These are phyloP conservation scores for Agarophyton chilense DNA, from an alignment of 23 red algal genomes.

Conservation along the genomic window DNA sequence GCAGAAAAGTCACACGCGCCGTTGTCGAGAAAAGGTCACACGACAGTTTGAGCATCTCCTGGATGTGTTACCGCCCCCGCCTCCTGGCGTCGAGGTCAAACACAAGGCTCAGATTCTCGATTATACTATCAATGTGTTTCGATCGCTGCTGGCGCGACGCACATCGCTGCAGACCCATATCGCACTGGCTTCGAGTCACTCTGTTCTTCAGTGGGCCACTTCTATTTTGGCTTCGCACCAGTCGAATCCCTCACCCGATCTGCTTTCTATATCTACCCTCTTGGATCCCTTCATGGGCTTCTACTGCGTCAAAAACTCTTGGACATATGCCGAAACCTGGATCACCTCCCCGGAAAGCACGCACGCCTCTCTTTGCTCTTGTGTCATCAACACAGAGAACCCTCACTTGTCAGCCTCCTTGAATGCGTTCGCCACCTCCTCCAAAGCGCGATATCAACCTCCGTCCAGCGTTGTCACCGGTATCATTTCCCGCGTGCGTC, in stretches of 20 bases:
- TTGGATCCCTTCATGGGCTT: conserved; percentile 46
- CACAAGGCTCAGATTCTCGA: conserved; percentile 84
- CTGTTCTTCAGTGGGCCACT: conserved; percentile 27
- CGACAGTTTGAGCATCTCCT: conserved; percentile 64
- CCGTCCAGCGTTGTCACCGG: conserved; percentile 2
- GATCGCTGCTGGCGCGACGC: conserved; percentile 1
- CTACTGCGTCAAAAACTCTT: conserved; percentile 36
- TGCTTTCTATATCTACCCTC: conserved; percentile 3
- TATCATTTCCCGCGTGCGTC: conserved; percentile 9
- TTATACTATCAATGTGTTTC: conserved; percentile 65
- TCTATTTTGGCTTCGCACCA: background rate
- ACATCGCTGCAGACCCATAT: conserved; percentile 42
- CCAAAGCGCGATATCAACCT: conserved; percentile 5
- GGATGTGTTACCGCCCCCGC: conserved; percentile 49
- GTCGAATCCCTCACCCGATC: background rate
- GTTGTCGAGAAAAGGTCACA: conserved; percentile 74
- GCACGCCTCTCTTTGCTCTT: conserved; percentile 23
- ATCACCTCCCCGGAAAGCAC: conserved; percentile 1
- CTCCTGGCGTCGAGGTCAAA: conserved; percentile 45
- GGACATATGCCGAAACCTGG: conserved; percentile 52
- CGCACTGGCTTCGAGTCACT: conserved; percentile 28
- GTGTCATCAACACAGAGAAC: conserved; percentile 38
- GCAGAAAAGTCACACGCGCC: conserved; percentile 67
- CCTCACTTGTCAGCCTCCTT: background rate
- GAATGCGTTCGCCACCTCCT: conserved; percentile 30